phyloP scores from a whole-genome alignment of 805 yeast genomes.

The Starmerella apicola region DNA sequence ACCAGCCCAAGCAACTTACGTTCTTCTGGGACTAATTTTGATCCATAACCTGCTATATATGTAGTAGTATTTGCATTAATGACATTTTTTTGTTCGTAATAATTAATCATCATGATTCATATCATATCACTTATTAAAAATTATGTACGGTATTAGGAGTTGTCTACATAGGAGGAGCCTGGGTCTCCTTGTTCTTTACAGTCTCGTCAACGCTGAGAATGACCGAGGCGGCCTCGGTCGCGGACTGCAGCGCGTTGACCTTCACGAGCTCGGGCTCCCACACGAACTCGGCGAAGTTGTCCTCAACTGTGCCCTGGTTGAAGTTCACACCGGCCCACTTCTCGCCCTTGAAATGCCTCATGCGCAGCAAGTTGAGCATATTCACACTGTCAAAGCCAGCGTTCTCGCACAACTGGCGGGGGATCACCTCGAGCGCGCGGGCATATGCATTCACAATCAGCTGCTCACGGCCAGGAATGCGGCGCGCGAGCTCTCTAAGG shows the following conservation, averaged over 20 bases:
- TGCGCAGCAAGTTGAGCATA: slow-evolving; percentile 74
- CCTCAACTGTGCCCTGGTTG: slow-evolving; percentile 63
- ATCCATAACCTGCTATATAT: too few species aligned
- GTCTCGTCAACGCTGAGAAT: slow-evolving; percentile 96
- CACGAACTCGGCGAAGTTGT: slow-evolving; percentile 73
- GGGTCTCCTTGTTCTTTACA: slow-evolving; percentile 32
- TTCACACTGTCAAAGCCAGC: slow-evolving; percentile 99
- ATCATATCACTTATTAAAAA: background rate
- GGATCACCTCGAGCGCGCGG: slow-evolving; percentile 86
- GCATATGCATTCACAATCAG: slow-evolving; percentile 86
- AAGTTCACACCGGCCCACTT: slow-evolving; percentile 89
- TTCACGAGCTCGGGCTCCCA: slow-evolving; percentile 98
- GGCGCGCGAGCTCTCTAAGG: slow-evolving; percentile 72
- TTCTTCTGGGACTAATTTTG: slow-evolving; percentile 22
- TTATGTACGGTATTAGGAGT: background rate
- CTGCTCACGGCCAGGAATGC: slow-evolving; percentile 93
- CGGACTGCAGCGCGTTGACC: slow-evolving; percentile 84
- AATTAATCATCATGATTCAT: too few species aligned
- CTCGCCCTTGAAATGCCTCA: slow-evolving; percentile 90
- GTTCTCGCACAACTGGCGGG: slow-evolving; percentile 94
- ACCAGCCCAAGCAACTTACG: slow-evolving; percentile 17
- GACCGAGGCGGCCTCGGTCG: slow-evolving; percentile 91
- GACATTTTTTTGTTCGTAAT: too few species aligned
- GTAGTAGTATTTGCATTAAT: background rate
- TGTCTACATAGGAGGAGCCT: slow-evolving; percentile 25